phyloP scores from a whole-genome alignment of 2,329 filamentous ascomycete genomes.

The Pestalotiopsis sp. region DNA sequence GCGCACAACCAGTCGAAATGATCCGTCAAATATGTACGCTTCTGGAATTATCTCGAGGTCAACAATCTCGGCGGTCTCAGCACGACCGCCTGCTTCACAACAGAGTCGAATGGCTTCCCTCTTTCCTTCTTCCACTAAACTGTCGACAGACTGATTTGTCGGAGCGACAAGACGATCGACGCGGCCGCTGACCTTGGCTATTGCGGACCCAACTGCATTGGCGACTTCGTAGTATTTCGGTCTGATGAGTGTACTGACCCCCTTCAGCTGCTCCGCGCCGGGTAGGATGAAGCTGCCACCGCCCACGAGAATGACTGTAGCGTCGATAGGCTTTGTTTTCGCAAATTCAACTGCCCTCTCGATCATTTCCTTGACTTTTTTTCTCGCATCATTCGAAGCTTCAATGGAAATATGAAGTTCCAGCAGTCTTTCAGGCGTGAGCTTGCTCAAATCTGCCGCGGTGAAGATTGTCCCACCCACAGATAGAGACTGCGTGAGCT shows the following conservation, averaged over 20 bases:
- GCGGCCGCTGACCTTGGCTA: background rate
- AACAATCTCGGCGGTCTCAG: background rate
- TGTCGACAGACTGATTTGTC: background rate
- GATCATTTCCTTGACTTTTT: constrained; percentile 28
- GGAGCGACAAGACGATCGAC: background rate
- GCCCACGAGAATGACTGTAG: constrained; percentile 64
- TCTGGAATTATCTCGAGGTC: background rate
- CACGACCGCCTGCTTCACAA: background rate
- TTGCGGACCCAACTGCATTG: constrained; percentile 2
- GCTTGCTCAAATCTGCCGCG: constrained; percentile 54
- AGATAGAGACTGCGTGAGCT: constrained; percentile 54
- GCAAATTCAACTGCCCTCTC: constrained; percentile 56
- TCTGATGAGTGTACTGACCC: background rate
- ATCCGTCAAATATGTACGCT: background rate
- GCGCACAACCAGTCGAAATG: background rate
- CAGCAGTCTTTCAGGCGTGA: constrained; percentile 40
- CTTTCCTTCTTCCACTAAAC: background rate
- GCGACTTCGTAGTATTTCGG: background rate
- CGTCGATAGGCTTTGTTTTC: constrained; percentile 62
- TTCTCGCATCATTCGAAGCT: constrained; percentile 24
- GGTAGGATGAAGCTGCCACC: constrained; percentile 49
- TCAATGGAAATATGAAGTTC: constrained; percentile 30
- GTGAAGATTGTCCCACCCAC: constrained; percentile 62
- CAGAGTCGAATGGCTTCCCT: background rate
- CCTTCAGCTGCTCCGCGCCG: background rate